These are phyloP conservation scores for Cornus controversa DNA, from an alignment of 148 eudicot genomes.

Conservation along the genomic window DNA sequence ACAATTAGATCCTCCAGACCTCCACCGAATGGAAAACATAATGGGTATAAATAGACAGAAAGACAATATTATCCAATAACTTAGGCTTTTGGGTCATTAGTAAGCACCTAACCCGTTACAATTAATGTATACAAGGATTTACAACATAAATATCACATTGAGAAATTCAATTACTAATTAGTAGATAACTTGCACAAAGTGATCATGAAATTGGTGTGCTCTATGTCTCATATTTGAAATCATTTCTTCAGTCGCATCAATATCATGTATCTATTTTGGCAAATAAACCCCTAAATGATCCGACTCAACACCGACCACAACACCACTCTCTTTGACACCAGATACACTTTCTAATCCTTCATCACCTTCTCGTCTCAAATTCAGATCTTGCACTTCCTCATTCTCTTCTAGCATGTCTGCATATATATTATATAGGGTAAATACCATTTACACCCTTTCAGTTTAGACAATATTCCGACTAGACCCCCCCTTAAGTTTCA, in stretches of 20 bases:
- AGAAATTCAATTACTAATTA: constrained; percentile 8
- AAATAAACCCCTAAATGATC: constrained; percentile 55
- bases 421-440: too few species aligned
- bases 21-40: too few species aligned
- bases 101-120: too few species aligned
- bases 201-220: constrained; percentile 22
- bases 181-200: background rate
- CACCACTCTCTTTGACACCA: constrained; percentile 9
- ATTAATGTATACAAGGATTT: background rate
- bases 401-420: constrained; percentile 8
- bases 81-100: too few species aligned
- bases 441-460: too few species aligned
- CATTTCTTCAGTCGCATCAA: constrained; percentile 50
- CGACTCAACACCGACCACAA: constrained; percentile 32
- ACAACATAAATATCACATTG: background rate
- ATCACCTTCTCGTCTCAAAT: constrained; percentile 18
- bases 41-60: too few species aligned
- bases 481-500: too few species aligned
- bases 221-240: constrained; percentile 49
- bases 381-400: constrained; percentile 6
- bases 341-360: background rate
- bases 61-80: too few species aligned
- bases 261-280: constrained; percentile 52
- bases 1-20: too few species aligned
- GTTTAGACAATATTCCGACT: too few species aligned